Evolutionary conservation across 2,329 filamentous ascomycete genomes (phyloP).

Genomic region (Phialophora chinensis): DNA sequence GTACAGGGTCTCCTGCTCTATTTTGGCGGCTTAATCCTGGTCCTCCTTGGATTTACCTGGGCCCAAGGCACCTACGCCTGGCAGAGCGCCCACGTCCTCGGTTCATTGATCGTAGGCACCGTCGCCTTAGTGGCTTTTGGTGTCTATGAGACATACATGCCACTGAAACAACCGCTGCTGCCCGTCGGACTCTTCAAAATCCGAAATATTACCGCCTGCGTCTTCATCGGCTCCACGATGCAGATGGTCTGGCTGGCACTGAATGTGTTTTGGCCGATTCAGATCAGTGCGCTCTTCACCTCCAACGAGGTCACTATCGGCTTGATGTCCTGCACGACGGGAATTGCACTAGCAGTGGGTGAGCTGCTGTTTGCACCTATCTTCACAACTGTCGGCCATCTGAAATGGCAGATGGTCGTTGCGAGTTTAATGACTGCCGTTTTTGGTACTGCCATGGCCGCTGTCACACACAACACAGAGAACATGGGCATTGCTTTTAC

Average conservation of each 20-base stretch:
- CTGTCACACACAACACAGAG: conserved; percentile 32
- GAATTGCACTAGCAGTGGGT: conserved; percentile 20
- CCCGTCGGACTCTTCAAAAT: conserved; percentile 53
- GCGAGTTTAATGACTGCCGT: conserved; percentile 33
- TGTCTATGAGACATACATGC: conserved; percentile 49
- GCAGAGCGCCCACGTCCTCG: conserved; percentile 48
- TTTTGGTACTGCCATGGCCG: conserved; percentile 38
- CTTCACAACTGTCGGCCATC: conserved; percentile 33
- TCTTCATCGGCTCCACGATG: conserved; percentile 49
- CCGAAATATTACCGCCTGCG: conserved; percentile 48
- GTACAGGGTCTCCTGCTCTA: conserved; percentile 51
- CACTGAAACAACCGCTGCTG: conserved; percentile 50
- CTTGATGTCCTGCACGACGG: conserved; percentile 46
- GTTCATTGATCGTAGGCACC: conserved; percentile 49
- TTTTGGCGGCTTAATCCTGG: conserved; percentile 49
- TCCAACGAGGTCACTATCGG: conserved; percentile 49
- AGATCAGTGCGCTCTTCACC: conserved; percentile 50
- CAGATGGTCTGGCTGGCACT: conserved; percentile 56
- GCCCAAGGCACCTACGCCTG: conserved; percentile 52
- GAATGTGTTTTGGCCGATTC: conserved; percentile 54
- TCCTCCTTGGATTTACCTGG: conserved; percentile 53
- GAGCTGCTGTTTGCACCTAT: conserved; percentile 42
- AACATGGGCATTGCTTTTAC: conserved; percentile 40
- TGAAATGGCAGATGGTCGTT: conserved; percentile 36
- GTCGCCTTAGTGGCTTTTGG: conserved; percentile 46